These are phyloP conservation scores for Hygrocybe coccinea DNA, from an alignment of 768 basidiomycete genomes.

Conservation along the genomic window DNA sequence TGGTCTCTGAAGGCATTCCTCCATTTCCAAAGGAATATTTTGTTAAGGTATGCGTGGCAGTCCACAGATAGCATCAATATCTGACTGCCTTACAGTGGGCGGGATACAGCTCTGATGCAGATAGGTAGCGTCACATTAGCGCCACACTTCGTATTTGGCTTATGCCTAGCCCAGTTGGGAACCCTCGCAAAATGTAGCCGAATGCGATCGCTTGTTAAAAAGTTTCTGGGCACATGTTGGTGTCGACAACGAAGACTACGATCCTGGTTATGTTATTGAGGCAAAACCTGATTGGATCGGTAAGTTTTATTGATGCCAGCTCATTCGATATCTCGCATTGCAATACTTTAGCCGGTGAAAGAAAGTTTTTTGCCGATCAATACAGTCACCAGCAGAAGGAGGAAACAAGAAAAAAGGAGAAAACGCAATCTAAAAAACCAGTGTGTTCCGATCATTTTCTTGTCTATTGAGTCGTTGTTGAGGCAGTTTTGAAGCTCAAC, in stretches of 20 bases:
- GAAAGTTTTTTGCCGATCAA: slow-evolving; percentile 26
- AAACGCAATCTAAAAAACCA: neutral
- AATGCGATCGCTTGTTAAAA: slow-evolving; percentile 53
- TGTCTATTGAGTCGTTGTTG: neutral
- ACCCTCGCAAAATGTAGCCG: slow-evolving; percentile 51
- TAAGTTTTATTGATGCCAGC: slow-evolving; percentile 22
- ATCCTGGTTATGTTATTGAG: slow-evolving; percentile 38
- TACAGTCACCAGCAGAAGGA: slow-evolving; percentile 13
- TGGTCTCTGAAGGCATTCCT: neutral
- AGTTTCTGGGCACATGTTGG: slow-evolving; percentile 66
- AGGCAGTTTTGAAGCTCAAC: neutral
- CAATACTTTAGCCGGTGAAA: slow-evolving; percentile 23
- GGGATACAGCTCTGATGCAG: slow-evolving; percentile 50
- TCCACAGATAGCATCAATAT: neutral
- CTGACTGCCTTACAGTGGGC: slow-evolving; percentile 46
- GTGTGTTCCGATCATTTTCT: neutral
- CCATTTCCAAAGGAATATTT: slow-evolving; percentile 47
- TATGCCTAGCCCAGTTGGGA: slow-evolving; percentile 54
- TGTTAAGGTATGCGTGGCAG: slow-evolving; percentile 53
- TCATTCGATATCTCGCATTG: neutral
- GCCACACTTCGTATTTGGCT: neutral
- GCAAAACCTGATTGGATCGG: slow-evolving; percentile 57
- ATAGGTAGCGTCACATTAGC: slow-evolving; percentile 41
- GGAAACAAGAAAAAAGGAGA: slow-evolving; percentile 15
- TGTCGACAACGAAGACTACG: slow-evolving; percentile 51